Evolutionary conservation across 2,329 filamentous ascomycete species (phyloP).

Genomic region (Trichophyton benhamiae): DNA sequence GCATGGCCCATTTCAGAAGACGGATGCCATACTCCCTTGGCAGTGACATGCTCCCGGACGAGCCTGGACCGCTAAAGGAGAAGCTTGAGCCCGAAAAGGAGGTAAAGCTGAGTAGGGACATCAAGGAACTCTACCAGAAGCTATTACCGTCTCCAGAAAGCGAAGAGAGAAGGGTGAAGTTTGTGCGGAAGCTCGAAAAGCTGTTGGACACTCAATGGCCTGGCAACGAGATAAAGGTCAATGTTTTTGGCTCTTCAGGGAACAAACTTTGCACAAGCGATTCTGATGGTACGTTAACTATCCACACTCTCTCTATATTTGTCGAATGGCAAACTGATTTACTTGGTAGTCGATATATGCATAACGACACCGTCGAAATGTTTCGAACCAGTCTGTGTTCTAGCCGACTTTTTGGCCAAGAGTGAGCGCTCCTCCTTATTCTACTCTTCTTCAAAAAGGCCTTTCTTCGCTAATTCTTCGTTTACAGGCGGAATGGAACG

Average conservation of each 20-base stretch:
- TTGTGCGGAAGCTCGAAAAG: constrained; percentile 77
- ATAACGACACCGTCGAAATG: constrained; percentile 85
- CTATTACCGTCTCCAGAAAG: constrained; percentile 73
- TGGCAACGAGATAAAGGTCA: constrained; percentile 74
- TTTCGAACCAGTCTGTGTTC: constrained; percentile 77
- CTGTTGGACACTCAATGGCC: constrained; percentile 89
- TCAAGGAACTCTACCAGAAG: constrained; percentile 71
- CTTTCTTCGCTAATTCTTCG: constrained; percentile 11
- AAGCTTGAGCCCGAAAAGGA: constrained; percentile 61
- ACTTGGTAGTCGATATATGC: constrained; percentile 76
- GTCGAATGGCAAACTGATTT: not conserved
- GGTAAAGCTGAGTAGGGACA: constrained; percentile 62
- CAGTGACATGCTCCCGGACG: constrained; percentile 61
- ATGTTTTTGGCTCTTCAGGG: constrained; percentile 95
- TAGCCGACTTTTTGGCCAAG: constrained; percentile 73
- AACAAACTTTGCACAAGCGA: constrained; percentile 90
- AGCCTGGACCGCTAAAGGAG: constrained; percentile 57
- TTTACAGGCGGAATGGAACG: constrained; percentile 81
- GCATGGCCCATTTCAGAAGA: constrained; percentile 65
- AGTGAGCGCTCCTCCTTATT: constrained; percentile 45
- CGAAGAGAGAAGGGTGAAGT: constrained; percentile 58
- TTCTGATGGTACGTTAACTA: constrained; percentile 62
- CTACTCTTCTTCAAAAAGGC: constrained; percentile 1
- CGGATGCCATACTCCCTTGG: constrained; percentile 87
- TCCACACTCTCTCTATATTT: not conserved